Conservation (phyloP, 164 flowering plant genomes). For the Tetrastigma voinierianum region DNA sequence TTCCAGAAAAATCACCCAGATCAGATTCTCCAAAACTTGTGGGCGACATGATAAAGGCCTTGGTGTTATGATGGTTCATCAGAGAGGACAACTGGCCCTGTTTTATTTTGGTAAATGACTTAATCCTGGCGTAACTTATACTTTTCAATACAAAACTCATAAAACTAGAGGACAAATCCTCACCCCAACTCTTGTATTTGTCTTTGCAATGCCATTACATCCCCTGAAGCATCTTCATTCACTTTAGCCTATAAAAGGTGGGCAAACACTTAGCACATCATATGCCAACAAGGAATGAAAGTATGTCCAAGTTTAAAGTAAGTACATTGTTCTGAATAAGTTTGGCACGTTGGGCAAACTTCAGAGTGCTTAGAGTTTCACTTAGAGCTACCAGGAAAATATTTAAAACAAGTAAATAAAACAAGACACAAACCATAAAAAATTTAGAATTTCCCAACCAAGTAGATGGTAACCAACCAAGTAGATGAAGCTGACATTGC, state of each 20-base stretch:
- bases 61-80: constrained; percentile 44
- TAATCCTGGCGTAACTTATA: constrained; percentile 6
- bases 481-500: constrained; percentile 89
- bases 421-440: not conserved
- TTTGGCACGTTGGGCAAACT: constrained; percentile 94
- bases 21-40: constrained; percentile 26
- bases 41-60: constrained; percentile 24
- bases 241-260: constrained; percentile 65
- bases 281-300: not conserved
- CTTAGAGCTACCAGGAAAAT: constrained; percentile 53
- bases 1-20: constrained; percentile 21
- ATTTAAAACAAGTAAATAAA: not conserved
- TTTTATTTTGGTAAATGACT: constrained; percentile 15
- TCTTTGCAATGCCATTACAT: constrained; percentile 62
- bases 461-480: constrained; percentile 38
- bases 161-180: not conserved
- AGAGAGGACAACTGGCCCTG: constrained; percentile 74
- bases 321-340: constrained; percentile 87
- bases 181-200: constrained; percentile 79
- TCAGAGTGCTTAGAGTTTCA: constrained; percentile 86
- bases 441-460: constrained; percentile 2
- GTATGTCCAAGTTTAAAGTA: constrained; percentile 11
- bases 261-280: not conserved
- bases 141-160: not conserved
- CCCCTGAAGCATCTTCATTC: constrained; percentile 91